Conservation (phyloP, 768 basidiomycete genomes). For the Pleurotus tuoliensis region DNA sequence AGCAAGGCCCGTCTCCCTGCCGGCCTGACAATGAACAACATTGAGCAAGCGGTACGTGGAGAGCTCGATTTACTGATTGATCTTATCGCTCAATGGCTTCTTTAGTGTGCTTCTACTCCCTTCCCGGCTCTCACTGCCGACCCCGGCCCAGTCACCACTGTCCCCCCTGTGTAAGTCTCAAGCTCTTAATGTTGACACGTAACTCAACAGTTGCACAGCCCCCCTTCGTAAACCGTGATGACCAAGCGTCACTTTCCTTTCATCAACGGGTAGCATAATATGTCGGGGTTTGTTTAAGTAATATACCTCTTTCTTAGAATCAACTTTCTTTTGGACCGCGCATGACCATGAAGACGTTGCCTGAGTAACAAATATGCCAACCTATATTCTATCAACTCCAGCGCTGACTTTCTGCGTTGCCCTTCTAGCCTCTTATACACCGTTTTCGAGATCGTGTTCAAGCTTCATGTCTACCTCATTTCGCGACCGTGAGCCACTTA, state of each 20-base stretch:
- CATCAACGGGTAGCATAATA: no score
- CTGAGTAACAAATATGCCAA: no score
- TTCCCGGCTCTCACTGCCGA: conserved; percentile 6
- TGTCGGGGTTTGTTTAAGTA: background rate
- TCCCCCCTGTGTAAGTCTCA: conserved; percentile 5
- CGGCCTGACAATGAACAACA: conserved; percentile 8
- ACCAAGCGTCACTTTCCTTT: no score
- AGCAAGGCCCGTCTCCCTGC: conserved; percentile 16
- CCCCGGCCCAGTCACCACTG: conserved; percentile 5
- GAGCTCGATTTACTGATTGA: background rate
- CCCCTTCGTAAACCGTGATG: conserved; percentile 2
- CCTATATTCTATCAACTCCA: no score
- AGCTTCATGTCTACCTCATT: no score
- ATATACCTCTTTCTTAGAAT: background rate
- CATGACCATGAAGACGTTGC: no score
- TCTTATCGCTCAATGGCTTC: background rate
- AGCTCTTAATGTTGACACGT: background rate
- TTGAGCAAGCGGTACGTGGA: conserved; percentile 7
- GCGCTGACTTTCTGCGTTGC: no score
- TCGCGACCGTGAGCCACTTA: no score
- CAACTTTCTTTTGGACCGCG: no score
- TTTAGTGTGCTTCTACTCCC: conserved; percentile 1
- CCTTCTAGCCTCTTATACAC: no score
- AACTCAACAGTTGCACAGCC: background rate
- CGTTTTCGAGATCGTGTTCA: no score